Evolutionary conservation across 2,329 filamentous ascomycete genomes (phyloP).

Genomic region (Cyphellophora attinorum): DNA sequence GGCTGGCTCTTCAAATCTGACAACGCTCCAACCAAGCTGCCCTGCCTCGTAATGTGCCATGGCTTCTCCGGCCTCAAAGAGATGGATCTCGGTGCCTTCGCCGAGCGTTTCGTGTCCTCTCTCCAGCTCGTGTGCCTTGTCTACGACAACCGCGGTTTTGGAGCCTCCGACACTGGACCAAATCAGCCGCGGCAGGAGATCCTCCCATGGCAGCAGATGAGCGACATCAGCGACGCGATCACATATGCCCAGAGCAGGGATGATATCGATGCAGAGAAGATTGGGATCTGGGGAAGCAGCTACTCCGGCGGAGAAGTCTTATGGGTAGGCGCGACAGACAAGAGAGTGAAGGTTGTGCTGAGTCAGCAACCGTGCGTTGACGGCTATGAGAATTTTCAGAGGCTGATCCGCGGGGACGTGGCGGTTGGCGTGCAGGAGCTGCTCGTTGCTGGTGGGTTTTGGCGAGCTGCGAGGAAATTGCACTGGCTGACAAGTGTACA

Average conservation of each 20-base stretch:
- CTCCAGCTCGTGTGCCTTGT: slow-evolving; percentile 18
- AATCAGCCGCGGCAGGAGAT: slow-evolving; percentile 26
- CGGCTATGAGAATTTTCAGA: slow-evolving; percentile 27
- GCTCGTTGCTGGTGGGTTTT: slow-evolving; percentile 20
- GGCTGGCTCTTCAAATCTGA: slow-evolving; percentile 16
- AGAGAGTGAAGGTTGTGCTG: slow-evolving; percentile 30
- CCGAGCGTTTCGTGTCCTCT: slow-evolving; percentile 14
- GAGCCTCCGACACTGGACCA: slow-evolving; percentile 23
- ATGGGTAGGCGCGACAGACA: slow-evolving; percentile 28
- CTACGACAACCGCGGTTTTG: slow-evolving; percentile 25
- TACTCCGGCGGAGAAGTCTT: slow-evolving; percentile 32
- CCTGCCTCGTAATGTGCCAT: slow-evolving; percentile 17
- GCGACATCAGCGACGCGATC: slow-evolving; percentile 29
- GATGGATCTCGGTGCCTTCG: slow-evolving; percentile 16
- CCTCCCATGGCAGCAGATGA: slow-evolving; percentile 22
- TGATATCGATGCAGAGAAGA: slow-evolving; percentile 21
- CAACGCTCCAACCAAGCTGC: slow-evolving; percentile 5
- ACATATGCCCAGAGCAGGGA: slow-evolving; percentile 22
- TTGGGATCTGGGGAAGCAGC: slow-evolving; percentile 30
- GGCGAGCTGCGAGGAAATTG: too few relatives aligned
- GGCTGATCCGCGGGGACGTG: slow-evolving; percentile 25
- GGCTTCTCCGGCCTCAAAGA: slow-evolving; percentile 19
- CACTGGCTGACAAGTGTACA: slow-evolving; percentile 6
- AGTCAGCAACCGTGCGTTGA: slow-evolving; percentile 28
- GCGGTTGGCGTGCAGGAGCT: slow-evolving; percentile 18